Conservation (phyloP, 2,329 filamentous ascomycete genomes). For the Colletotrichum sp. region DNA sequence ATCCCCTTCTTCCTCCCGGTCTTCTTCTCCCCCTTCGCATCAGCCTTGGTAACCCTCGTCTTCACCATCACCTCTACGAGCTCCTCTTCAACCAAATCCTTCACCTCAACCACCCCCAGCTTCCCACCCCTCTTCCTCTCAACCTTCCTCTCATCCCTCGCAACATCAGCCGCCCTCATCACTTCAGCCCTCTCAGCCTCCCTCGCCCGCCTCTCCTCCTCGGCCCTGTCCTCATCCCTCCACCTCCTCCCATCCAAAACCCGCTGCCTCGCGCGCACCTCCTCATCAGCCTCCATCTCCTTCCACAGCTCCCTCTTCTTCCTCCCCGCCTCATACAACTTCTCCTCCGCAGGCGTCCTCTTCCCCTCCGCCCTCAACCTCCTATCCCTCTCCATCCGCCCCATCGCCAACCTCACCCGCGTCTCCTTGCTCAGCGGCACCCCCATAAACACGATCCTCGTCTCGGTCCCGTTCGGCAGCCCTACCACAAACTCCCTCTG, state of each 20-base stretch:
- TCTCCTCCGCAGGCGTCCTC: not conserved
- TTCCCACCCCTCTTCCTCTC: not conserved
- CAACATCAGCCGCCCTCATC: not conserved
- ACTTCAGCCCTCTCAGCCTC: not conserved
- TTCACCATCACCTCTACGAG: not conserved
- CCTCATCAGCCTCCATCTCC: not conserved
- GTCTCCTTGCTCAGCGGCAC: slow-evolving; percentile 4
- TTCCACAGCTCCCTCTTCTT: not conserved
- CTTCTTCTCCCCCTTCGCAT: not conserved
- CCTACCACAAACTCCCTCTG: not conserved
- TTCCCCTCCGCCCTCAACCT: not conserved
- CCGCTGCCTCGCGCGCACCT: not conserved
- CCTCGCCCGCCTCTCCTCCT: not conserved
- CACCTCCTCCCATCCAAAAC: not conserved
- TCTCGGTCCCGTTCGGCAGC: slow-evolving; percentile 3
- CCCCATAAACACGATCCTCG: not conserved
- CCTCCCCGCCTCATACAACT: not conserved
- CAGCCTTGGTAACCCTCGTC: fast-evolving
- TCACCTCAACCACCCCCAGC: not conserved
- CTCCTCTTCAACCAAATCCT: not conserved
- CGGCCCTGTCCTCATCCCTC: not conserved
- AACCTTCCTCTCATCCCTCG: not conserved
- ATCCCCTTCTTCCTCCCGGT: not conserved
- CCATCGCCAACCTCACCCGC: not conserved
- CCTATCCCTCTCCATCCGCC: not conserved